phyloP scores from a whole-genome alignment of 306 rosid species.

The Prunus salicina region DNA sequence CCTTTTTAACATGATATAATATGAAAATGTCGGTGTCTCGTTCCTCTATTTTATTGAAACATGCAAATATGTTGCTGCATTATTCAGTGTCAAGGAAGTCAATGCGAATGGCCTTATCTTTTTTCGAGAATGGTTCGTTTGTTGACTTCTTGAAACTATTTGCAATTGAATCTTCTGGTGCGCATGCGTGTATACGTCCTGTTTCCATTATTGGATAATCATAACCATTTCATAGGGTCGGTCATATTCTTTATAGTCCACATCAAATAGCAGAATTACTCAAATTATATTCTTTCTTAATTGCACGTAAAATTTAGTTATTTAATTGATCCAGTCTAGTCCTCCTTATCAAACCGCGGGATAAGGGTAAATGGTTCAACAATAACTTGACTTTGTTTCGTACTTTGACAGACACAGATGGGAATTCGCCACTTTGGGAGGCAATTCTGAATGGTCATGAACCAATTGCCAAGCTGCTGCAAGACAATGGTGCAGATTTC shows the following conservation, averaged over 20 bases:
- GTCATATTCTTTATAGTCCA: background rate
- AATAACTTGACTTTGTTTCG: background rate
- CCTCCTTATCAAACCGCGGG: too few species aligned
- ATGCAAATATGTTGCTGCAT: background rate
- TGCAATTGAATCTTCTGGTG: background rate
- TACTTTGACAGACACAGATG: slow-evolving; percentile 60
- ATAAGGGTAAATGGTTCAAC: background rate
- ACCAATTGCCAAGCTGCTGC: slow-evolving; percentile 41
- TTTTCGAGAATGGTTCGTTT: background rate
- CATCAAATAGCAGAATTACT: background rate
- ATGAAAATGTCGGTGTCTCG: background rate
- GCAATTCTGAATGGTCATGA: slow-evolving; percentile 66
- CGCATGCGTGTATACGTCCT: background rate
- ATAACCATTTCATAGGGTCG: background rate
- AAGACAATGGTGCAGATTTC: slow-evolving; percentile 64
- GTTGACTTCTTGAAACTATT: slow-evolving; percentile 5
- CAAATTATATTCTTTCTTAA: background rate
- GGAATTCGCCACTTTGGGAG: slow-evolving; percentile 81
- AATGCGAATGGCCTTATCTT: background rate
- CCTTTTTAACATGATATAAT: background rate
- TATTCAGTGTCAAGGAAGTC: background rate
- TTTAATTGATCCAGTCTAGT: too few species aligned
- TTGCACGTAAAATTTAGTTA: too few species aligned
- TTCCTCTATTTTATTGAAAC: background rate
- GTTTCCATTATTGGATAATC: background rate